These are phyloP conservation scores for Zygosaccharomyces kombuchaensis DNA, from an alignment of 805 yeast species.

Conservation along the genomic window DNA sequence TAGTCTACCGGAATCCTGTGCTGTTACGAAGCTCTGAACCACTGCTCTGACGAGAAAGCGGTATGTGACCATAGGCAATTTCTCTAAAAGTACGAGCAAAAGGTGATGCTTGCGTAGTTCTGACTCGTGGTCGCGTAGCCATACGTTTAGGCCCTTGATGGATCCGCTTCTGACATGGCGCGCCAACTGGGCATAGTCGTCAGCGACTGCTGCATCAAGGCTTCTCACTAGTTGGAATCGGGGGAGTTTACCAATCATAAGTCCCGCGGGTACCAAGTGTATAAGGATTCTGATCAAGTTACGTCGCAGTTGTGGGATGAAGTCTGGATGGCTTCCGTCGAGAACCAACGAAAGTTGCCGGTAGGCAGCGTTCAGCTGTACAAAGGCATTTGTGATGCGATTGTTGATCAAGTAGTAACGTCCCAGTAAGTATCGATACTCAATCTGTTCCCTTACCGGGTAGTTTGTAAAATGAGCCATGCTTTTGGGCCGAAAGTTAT, in stretches of 20 bases:
- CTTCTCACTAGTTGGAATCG: conserved; percentile 26
- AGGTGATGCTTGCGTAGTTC: conserved; percentile 34
- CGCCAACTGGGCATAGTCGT: conserved; percentile 39
- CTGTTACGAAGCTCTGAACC: conserved; percentile 18
- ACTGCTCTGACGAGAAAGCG: conserved; percentile 35
- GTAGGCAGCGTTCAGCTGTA: conserved; percentile 55
- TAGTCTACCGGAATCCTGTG: conserved; percentile 24
- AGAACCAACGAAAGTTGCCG: conserved; percentile 34
- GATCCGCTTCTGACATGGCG: conserved; percentile 42
- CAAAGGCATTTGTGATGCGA: conserved; percentile 47
- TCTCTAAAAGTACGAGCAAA: conserved; percentile 39
- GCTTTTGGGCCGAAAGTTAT: conserved; percentile 52
- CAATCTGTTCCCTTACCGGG: conserved; percentile 46
- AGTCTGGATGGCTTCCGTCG: conserved; percentile 5
- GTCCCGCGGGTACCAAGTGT: conserved; percentile 48
- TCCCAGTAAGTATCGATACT: conserved; percentile 53
- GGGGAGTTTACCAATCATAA: conserved; percentile 54
- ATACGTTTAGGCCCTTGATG: conserved; percentile 34
- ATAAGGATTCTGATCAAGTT: conserved; percentile 40
- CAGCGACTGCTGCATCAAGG: conserved; percentile 28
- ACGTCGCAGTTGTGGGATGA: conserved; percentile 12
- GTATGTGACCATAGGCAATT: conserved; percentile 39
- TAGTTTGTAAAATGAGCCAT: conserved; percentile 44
- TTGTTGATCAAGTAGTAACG: conserved; percentile 51
- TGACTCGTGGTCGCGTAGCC: conserved; percentile 31